Percentiles rank a stretch among this genome's conserved stretches.
These are phyloP conservation scores for Petrea volubilis DNA, from an alignment of 257 asterid species.

Conservation along the genomic window DNA sequence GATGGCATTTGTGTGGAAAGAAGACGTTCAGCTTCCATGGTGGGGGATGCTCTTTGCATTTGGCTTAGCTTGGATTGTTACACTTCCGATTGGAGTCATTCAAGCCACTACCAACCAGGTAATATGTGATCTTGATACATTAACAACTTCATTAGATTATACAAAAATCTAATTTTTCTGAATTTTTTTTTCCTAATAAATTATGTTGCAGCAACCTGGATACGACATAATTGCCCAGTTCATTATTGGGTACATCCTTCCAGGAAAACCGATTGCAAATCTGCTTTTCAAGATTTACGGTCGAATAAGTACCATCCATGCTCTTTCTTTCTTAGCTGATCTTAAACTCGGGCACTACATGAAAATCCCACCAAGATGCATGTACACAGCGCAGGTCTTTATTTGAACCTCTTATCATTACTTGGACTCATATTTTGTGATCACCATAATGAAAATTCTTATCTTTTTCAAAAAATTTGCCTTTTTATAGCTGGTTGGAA, in stretches of 20 bases:
- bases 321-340: slow-evolving; percentile 86
- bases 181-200: not conserved
- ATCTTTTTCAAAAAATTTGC: not conserved
- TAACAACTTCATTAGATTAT: not conserved
- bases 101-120: slow-evolving; percentile 98
- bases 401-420: not conserved
- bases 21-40: slow-evolving; percentile 86
- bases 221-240: slow-evolving; percentile 92
- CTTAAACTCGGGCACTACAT: slow-evolving; percentile 96
- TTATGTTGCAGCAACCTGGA: slow-evolving; percentile 83
- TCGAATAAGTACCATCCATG: slow-evolving; percentile 83
- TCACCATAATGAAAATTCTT: not conserved
- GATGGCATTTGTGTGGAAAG: slow-evolving; percentile 79
- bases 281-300: slow-evolving; percentile 93
- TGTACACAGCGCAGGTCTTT: slow-evolving; percentile 84
- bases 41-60: slow-evolving; percentile 94
- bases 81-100: slow-evolving; percentile 93
- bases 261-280: slow-evolving; percentile 93
- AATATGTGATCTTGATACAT: not conserved
- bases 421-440: not conserved
- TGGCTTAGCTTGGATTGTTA: slow-evolving; percentile 75
- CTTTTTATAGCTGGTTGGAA: slow-evolving; percentile 59
- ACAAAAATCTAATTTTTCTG: not conserved
- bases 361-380: slow-evolving; percentile 94
- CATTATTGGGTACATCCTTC: slow-evolving; percentile 81